Evolutionary conservation across 768 basidiomycete species (phyloP), one percentile per base, ranked within the genome.

Genomic region (Leucocoprinus leucothites): DNA sequence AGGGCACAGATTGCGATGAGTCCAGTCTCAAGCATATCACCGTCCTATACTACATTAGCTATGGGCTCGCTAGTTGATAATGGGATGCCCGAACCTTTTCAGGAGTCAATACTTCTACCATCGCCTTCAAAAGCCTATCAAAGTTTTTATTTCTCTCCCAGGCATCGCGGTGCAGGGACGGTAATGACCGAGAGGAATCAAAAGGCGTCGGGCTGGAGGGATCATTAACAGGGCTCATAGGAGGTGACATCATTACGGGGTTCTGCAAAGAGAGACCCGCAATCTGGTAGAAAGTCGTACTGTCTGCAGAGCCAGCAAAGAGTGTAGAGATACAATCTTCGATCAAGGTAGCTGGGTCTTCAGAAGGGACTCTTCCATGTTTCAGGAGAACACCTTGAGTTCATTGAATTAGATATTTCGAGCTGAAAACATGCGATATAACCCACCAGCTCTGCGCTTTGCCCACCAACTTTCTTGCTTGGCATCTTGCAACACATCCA

Each of bases 391-490:
- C 21, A 28, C 38, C 47, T 56, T 9, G 6, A 31, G 3, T 40
- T 7, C 31, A 11, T 48, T 3, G 24, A 8, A 31, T 51, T 18
- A 51, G 21, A 38, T 9, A 2, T 38, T 22, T 42, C 3, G 9
- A n/a, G 9, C 11, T 9, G 26, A 13, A 2, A 9, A 16, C n/a
- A 7, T 11, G 36, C 24, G 31, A 21, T 4, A 28, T 13, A 51
- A 81, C 84, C 67, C 65, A 94, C 92, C 69, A 40, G 80, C 74
- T 66, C 82, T 85, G 60, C 87, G 78, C 65, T 89, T 91, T 58
- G 84, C 66, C 92, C 93, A 94, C 93, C 93, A 95, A 6, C 82
- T 82, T 63, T 89, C 86, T 61, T 85, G 82, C 57, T 77, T 84
- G 59, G 79, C 76, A 51, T 81, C 85, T 57, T 86, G 82, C 45